These are phyloP conservation scores for Neopestalotiopsis rosae DNA, from an alignment of 2,329 filamentous ascomycete species.

Conservation along the genomic window DNA sequence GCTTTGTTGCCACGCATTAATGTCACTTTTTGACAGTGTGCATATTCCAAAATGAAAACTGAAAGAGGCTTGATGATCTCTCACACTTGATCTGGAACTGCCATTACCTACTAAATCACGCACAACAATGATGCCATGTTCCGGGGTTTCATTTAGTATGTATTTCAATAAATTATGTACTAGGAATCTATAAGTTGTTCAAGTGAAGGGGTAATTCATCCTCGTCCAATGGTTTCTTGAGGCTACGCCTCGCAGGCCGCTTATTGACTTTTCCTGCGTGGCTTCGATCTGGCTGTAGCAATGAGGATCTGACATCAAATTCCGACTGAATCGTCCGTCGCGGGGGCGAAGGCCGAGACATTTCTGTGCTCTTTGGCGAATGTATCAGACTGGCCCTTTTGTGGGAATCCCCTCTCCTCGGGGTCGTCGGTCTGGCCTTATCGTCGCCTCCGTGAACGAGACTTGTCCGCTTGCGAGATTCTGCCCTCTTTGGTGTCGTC, in stretches of 20 bases:
- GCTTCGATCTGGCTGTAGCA: not conserved
- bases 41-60: not conserved
- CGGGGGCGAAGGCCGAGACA: not conserved
- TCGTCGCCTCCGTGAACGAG: not conserved
- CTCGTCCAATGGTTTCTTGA: not conserved
- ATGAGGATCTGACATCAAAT: not conserved
- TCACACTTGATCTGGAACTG: no score
- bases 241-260: slow-evolving; percentile 13
- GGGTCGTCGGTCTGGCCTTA: not conserved
- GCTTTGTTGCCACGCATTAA: not conserved
- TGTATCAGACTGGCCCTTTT: slow-evolving; percentile 21
- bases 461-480: not conserved
- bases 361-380: not conserved
- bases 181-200: not conserved
- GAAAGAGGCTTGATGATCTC: no score
- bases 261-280: slow-evolving; percentile 24
- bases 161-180: not conserved
- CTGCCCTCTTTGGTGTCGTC: not conserved
- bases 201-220: not conserved
- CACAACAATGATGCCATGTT: not conserved
- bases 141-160: not conserved
- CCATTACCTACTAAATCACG: no score
- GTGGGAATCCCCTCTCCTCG: not conserved
- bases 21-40: not conserved
- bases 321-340: not conserved